These are phyloP conservation scores for Kingdonia uniflora DNA, from an alignment of 164 flowering plant genomes.

Conservation along the genomic window DNA sequence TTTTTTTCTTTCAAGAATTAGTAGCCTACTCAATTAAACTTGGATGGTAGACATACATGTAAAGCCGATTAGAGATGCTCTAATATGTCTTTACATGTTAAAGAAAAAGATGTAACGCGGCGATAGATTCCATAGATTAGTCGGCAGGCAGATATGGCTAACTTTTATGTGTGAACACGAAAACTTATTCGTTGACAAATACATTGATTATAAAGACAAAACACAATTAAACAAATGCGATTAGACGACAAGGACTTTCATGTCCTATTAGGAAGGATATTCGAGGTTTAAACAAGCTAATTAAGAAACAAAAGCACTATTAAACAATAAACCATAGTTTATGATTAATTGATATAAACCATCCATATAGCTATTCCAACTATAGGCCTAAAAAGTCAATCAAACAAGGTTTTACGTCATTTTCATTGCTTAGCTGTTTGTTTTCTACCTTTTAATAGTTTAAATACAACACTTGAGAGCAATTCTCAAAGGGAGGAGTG, in stretches of 20 bases:
- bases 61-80: no score
- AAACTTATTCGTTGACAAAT: background rate
- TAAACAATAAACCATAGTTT: constrained; percentile 1
- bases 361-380: constrained; percentile 5
- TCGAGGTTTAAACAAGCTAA: constrained; percentile 18
- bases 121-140: no score
- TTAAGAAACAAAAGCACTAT: constrained; percentile 11
- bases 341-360: constrained; percentile 10
- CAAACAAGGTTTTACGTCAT: constrained; percentile 27
- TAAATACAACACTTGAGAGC: constrained; percentile 7
- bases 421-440: constrained; percentile 38
- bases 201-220: background rate
- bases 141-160: no score
- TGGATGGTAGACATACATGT: no score
- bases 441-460: constrained; percentile 10
- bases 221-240: background rate
- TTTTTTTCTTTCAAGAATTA: no score
- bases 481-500: constrained; percentile 8
- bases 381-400: constrained; percentile 23
- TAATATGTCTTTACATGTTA: no score
- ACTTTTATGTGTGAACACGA: no score
- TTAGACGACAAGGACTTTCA: constrained; percentile 20
- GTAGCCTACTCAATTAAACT: no score
- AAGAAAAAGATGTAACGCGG: no score
- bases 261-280: constrained; percentile 18